phyloP scores from a whole-genome alignment of 148 eudicot genomes.

The Nepenthes gracilis region DNA sequence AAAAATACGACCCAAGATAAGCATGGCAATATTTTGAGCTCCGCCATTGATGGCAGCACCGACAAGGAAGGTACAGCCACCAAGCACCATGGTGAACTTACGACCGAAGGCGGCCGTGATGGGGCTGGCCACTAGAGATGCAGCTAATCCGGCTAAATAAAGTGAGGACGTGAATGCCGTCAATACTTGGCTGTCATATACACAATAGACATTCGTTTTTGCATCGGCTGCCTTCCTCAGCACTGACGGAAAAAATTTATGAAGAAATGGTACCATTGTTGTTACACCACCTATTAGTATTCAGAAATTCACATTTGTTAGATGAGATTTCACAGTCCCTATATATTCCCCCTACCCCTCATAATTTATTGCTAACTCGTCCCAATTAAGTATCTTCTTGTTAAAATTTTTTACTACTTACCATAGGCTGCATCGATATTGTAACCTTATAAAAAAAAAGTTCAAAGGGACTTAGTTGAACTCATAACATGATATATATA shows the following conservation, averaged over 20 bases:
- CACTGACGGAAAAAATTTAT: conserved; percentile 44
- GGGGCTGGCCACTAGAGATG: conserved; percentile 36
- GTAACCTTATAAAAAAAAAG: too few relatives aligned
- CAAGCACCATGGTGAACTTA: conserved; percentile 33
- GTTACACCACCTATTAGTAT: conserved; percentile 46
- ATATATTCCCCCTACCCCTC: too few relatives aligned
- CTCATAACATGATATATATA: too few relatives aligned
- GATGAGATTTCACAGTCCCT: neutral
- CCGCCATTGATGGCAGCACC: conserved; percentile 47
- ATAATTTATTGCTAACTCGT: too few relatives aligned
- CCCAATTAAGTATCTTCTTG: too few relatives aligned
- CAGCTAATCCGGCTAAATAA: conserved; percentile 40
- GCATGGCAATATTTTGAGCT: conserved; percentile 39
- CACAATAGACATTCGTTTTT: conserved; percentile 41
- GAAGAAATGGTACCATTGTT: conserved; percentile 49
- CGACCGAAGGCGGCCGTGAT: conserved; percentile 36
- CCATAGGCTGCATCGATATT: too few relatives aligned
- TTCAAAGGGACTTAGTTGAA: too few relatives aligned
- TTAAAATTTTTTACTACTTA: too few relatives aligned
- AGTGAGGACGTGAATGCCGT: conserved; percentile 53
- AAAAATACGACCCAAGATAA: conserved; percentile 44
- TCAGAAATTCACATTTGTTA: neutral
- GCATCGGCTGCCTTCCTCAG: conserved; percentile 22
- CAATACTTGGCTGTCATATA: conserved; percentile 39
- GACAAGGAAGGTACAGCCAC: conserved; percentile 40